Evolutionary conservation across 1,139 yeast genomes (phyloP).

Genomic region (Suhomyces anneliseae): DNA sequence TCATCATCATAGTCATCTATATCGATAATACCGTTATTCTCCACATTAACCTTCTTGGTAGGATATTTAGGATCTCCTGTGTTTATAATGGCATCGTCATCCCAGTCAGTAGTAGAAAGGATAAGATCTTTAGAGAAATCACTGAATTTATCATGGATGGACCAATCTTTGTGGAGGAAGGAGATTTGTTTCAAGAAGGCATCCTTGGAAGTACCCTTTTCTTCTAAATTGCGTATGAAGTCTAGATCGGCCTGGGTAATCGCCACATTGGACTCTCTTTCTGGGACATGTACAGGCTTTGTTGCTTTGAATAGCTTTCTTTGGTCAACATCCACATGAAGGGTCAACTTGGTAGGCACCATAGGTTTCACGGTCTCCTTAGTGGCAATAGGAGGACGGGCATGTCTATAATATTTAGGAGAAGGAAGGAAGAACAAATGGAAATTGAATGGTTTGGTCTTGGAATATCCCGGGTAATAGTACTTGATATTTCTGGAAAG

Average conservation of each 20-base stretch:
- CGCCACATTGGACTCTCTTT: conserved; percentile 9
- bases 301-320: conserved; percentile 41
- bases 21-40: conserved; percentile 16
- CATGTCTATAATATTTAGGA: conserved; percentile 53
- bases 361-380: conserved; percentile 50
- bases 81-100: conserved; percentile 63
- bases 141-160: conserved; percentile 38
- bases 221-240: conserved; percentile 29
- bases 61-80: conserved; percentile 32
- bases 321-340: conserved; percentile 52
- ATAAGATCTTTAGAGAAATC: conserved; percentile 59
- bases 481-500: conserved; percentile 39
- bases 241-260: conserved; percentile 37
- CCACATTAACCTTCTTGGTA: conserved; percentile 8
- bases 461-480: conserved; percentile 65
- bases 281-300: conserved; percentile 1
- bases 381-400: conserved; percentile 49
- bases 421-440: conserved; percentile 66
- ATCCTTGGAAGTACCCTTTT: conserved; percentile 20
- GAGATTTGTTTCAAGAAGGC: conserved; percentile 28
- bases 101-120: conserved; percentile 83
- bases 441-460: conserved; percentile 59
- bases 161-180: conserved; percentile 37
- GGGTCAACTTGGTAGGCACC: conserved; percentile 54
- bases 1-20: conserved; percentile 67